These are phyloP conservation scores for Periconia sp. DNA, from an alignment of 2,329 filamentous ascomycete species.

Conservation along the genomic window DNA sequence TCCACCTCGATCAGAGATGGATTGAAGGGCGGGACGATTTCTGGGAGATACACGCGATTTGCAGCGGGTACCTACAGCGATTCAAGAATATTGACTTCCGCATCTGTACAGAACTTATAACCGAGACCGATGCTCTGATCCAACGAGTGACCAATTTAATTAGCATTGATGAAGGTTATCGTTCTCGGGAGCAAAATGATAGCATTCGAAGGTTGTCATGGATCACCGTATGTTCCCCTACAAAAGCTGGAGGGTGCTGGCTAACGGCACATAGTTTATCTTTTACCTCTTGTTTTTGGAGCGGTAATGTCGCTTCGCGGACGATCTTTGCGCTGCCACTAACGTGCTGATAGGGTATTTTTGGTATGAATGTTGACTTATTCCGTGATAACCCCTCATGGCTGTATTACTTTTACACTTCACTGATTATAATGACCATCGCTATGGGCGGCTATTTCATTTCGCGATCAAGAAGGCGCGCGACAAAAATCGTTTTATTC, in stretches of 20 bases:
- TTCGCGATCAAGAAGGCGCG: background rate
- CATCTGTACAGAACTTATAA: constrained; percentile 1
- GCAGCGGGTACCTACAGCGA: background rate
- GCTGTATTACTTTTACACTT: constrained; percentile 1
- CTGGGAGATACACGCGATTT: background rate
- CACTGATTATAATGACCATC: background rate
- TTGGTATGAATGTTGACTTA: constrained; percentile 4
- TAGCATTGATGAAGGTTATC: constrained; percentile 4
- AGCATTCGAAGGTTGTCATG: constrained; percentile 4
- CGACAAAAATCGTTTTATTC: background rate
- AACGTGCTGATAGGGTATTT: background rate
- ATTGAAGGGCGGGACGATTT: background rate
- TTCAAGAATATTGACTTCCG: background rate
- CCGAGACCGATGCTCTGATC: constrained; percentile 4
- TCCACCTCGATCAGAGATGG: background rate
- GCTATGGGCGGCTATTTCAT: background rate
- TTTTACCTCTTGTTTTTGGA: background rate
- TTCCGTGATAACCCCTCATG: constrained; percentile 1
- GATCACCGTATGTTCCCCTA: background rate
- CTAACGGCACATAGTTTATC: background rate
- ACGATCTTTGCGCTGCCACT: background rate
- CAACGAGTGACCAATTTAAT: constrained; percentile 4
- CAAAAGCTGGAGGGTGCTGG: too few relatives aligned
- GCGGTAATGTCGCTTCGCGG: background rate
- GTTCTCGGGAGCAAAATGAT: constrained; percentile 1